Percentiles rank a stretch among this genome's conserved stretches.
Evolutionary conservation across 441 rosid species (phyloP).

Genomic region (Kokia cookei): DNA sequence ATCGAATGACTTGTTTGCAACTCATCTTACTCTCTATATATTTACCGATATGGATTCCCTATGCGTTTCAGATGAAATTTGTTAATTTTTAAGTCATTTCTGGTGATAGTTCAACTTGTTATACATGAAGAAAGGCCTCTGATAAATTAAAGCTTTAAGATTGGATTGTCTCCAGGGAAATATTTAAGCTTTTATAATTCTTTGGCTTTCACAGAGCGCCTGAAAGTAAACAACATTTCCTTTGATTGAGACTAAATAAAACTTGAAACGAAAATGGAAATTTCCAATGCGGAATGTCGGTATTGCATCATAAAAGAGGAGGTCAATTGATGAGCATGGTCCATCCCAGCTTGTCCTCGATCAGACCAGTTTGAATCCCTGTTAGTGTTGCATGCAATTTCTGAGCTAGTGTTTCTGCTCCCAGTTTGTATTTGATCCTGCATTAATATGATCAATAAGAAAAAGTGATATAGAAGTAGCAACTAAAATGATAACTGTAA

Average conservation of each 20-base stretch:
- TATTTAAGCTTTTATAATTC: not conserved
- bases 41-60: not conserved
- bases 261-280: not conserved
- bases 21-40: constrained; percentile 11
- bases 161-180: not conserved
- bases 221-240: not conserved
- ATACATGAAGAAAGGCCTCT: not conserved
- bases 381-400: constrained; percentile 27
- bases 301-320: not conserved
- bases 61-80: not conserved
- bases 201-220: not conserved
- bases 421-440: constrained; percentile 45
- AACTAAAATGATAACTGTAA: not conserved
- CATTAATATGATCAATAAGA: constrained; percentile 4
- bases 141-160: not conserved
- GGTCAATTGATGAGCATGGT: constrained; percentile 29
- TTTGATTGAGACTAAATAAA: no score
- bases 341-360: constrained; percentile 57
- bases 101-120: not conserved
- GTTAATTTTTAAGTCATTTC: not conserved
- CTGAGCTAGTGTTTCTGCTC: constrained; percentile 23
- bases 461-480: not conserved
- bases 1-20: constrained; percentile 65
- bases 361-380: constrained; percentile 48
- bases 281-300: not conserved